Base-by-base conservation (phyloP, 148 eudicot genomes). In the Heliosperma pusillum region DNA sequence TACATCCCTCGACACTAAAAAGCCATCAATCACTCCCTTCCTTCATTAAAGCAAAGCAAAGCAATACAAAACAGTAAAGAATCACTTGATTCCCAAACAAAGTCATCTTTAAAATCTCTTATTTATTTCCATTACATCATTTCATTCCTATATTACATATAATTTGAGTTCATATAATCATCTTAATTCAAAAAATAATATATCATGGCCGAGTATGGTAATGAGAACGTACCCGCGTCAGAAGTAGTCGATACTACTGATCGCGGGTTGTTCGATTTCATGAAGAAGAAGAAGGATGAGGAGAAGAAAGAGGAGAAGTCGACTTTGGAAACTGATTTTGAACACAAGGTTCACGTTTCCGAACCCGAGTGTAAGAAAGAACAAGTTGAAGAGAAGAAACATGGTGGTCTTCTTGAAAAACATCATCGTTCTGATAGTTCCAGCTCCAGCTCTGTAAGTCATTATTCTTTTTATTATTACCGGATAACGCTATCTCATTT, bases 201-300 rank as follows among this genome's bases (percentile, higher is more conserved):
- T 29, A 72, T 40, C 52, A 83, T 86, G 91, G 87, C 93, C 21
- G 93, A 89, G 25, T 71, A 73, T 59, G 12, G 69, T 27, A 78
- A 5, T 52, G 61, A 67, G 15, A 15, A 67, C 11, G 27, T 12
- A 19, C 45, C 36, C 72, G 68, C 63, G n/a, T 61, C 29, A 22
- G 13, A 62, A 6, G 87, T 60, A 5, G 87, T 83, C 1, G 93
- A 87, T 70, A 52, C 78, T 45, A 80, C 68, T 12, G 91, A 91
- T 47, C 90, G 96, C 1, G 98, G 98, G 4, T 20, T 90, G 80
- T 91, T 94, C 55, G 97, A 75, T 74, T 91, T 90, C 81, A 44
- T 80, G 80, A 78, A 85, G 76, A 91, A 87, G 86, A 86, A 93
- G 73, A 68, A 87, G 7, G 86, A 89, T 10, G n/a, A n/a, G n/a